phyloP scores from a whole-genome alignment of 768 basidiomycete genomes.

The Serendipita vermifera region DNA sequence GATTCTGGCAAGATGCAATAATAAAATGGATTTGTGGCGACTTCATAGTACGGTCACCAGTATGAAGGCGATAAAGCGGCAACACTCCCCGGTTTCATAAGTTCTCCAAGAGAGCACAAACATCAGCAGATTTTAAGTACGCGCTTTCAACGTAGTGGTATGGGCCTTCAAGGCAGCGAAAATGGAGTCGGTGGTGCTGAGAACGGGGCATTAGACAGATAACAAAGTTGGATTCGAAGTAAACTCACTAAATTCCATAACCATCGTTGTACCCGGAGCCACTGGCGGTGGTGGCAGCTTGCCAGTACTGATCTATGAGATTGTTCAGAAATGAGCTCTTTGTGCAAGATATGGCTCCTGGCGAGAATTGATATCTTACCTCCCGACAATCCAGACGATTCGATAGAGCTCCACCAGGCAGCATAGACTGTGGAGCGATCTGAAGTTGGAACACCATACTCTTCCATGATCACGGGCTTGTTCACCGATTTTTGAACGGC shows the following conservation, averaged over 20 bases:
- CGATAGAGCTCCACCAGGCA: slow-evolving; percentile 39
- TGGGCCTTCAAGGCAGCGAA: neutral
- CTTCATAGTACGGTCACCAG: too few species aligned
- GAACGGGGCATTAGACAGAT: too few species aligned
- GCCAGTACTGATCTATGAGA: slow-evolving; percentile 8
- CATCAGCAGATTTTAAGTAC: neutral
- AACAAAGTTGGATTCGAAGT: neutral
- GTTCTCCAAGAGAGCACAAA: too few species aligned
- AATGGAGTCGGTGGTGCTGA: neutral
- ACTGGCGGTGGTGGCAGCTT: neutral
- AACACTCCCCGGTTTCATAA: too few species aligned
- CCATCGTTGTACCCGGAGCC: neutral
- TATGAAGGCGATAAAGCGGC: too few species aligned
- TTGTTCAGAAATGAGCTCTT: too few species aligned
- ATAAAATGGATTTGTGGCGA: too few species aligned
- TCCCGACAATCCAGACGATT: slow-evolving; percentile 25
- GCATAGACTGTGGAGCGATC: slow-evolving; percentile 31
- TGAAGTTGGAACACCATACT: slow-evolving; percentile 42
- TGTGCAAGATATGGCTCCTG: too few species aligned
- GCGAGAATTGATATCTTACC: slow-evolving; percentile 4
- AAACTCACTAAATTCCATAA: neutral
- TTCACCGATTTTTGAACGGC: slow-evolving; percentile 34
- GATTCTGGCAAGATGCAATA: too few species aligned
- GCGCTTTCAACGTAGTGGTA: neutral
- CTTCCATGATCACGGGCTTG: slow-evolving; percentile 52